Base-by-base conservation (phyloP, 1,284 basidiomycete species). In the Heliocybe sulcata region DNA sequence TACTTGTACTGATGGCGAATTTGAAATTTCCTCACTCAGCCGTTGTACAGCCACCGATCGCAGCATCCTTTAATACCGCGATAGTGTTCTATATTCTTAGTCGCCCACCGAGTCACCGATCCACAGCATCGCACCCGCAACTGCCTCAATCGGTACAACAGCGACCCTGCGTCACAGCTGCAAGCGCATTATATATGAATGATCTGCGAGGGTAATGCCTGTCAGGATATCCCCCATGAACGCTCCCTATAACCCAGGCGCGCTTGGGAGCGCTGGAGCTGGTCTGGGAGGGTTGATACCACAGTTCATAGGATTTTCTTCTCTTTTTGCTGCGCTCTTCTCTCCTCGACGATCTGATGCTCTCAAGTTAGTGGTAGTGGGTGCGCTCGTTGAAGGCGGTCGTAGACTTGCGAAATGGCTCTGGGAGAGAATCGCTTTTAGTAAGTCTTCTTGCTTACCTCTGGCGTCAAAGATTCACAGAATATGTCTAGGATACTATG, bases 381-480 rank as follows among this genome's bases (percentile, higher is more conserved):
- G 77, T 0, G 69, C 70, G 3, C 53, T 80, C 20, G 65, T 78
- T 16, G 78, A 80, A 59, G 64, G 69, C 19, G 76, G 74, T 3
- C 61, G 78, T 25, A 68, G 76, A 26, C 57, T 78, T 4, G 76
- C 68, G 38, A 61, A 69, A 31, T 80, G 77, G 77, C 53, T 75
- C 1, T 65, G 75, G 22, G 70, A 74, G 45, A 65, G 77, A 23
- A 70, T 77, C 54, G 66, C 65, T 51, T 64, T 77, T 60, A 70
- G 76, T 77, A 60, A 53, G 75, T 70, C 4, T 19, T 54, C 25
- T 33, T 22, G 35, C n/a, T 52, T 52, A 47, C 22, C 57, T 52
- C 51, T 9, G 53, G 56, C 29, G 47, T n/a, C 33, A 52, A 8
- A 22, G 10, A 8, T 29, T 33, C 12, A 4, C 14, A 51, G 23